phyloP scores from a whole-genome alignment of 805 yeast genomes.

The Metschnikowia anglica region DNA sequence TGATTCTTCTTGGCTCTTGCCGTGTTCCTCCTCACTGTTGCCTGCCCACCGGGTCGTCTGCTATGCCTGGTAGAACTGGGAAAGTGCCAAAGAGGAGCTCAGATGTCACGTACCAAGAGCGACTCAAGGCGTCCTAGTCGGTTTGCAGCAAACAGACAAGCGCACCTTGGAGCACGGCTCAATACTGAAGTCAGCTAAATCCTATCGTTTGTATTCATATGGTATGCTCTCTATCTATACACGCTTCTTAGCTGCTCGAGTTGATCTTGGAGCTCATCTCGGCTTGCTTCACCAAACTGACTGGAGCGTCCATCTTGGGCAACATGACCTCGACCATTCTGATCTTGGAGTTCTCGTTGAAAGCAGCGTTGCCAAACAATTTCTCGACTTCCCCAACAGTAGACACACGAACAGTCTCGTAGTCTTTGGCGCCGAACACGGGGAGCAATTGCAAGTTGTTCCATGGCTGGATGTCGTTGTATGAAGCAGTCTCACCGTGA shows the following conservation, averaged over 20 bases:
- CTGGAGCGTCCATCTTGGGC: slow-evolving; percentile 40
- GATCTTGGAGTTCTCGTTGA: slow-evolving; percentile 32
- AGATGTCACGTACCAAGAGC: too few relatives aligned
- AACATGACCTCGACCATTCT: slow-evolving; percentile 39
- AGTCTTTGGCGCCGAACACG: slow-evolving; percentile 32
- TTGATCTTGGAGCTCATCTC: slow-evolving; percentile 33
- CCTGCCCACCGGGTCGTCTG: too few relatives aligned
- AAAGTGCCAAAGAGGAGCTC: too few relatives aligned
- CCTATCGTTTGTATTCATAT: too few relatives aligned
- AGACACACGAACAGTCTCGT: slow-evolving; percentile 27
- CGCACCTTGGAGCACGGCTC: too few relatives aligned
- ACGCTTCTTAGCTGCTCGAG: slow-evolving; percentile 8
- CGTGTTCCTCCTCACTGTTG: too few relatives aligned
- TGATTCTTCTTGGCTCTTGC: too few relatives aligned
- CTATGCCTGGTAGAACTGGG: too few relatives aligned
- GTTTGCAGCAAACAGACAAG: too few relatives aligned
- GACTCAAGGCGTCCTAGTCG: too few relatives aligned
- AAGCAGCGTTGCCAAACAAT: slow-evolving; percentile 28
- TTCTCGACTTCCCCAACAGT: slow-evolving; percentile 28
- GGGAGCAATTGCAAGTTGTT: slow-evolving; percentile 34
- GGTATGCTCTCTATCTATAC: neutral
- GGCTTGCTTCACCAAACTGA: slow-evolving; percentile 37
- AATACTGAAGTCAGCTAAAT: too few relatives aligned
- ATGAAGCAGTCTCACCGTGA: slow-evolving; percentile 38
- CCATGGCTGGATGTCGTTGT: slow-evolving; percentile 43